Conservation (phyloP, 2,329 filamentous ascomycete genomes). For the Colletotrichum aenigma region DNA sequence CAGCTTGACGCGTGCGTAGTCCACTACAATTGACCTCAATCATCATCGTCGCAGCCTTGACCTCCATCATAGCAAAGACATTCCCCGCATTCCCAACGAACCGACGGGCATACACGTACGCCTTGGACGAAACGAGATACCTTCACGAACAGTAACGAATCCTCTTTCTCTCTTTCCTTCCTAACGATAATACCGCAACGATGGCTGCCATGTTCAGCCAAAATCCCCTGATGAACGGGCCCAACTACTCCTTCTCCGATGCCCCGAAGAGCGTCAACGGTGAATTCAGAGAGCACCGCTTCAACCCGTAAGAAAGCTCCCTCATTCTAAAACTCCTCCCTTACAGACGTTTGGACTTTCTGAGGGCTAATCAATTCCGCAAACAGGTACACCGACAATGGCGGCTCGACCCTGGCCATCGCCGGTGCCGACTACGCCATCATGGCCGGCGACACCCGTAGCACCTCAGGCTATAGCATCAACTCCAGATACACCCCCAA, state of each 20-base stretch:
- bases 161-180: background rate
- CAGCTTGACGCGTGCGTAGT: constrained; percentile 48
- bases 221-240: constrained; percentile 71
- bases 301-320: constrained; percentile 78
- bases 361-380: background rate
- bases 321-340: background rate
- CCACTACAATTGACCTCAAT: constrained; percentile 24
- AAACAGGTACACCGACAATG: constrained; percentile 94
- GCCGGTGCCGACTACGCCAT: constrained; percentile 93
- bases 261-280: constrained; percentile 57
- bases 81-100: constrained; percentile 10
- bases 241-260: constrained; percentile 72
- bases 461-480: constrained; percentile 97
- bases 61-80: constrained; percentile 9
- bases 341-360: background rate
- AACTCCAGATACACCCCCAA: constrained; percentile 96
- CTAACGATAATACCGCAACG: constrained; percentile 28
- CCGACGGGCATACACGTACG: constrained; percentile 6
- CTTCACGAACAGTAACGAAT: background rate
- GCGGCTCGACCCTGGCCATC: constrained; percentile 94
- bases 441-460: constrained; percentile 95
- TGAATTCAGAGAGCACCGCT: constrained; percentile 75
- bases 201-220: constrained; percentile 74
- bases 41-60: constrained; percentile 25
- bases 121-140: background rate